These are phyloP conservation scores for Aspergillus bertholletiae DNA, from an alignment of 495 filamentous ascomycete genomes.

Conservation along the genomic window DNA sequence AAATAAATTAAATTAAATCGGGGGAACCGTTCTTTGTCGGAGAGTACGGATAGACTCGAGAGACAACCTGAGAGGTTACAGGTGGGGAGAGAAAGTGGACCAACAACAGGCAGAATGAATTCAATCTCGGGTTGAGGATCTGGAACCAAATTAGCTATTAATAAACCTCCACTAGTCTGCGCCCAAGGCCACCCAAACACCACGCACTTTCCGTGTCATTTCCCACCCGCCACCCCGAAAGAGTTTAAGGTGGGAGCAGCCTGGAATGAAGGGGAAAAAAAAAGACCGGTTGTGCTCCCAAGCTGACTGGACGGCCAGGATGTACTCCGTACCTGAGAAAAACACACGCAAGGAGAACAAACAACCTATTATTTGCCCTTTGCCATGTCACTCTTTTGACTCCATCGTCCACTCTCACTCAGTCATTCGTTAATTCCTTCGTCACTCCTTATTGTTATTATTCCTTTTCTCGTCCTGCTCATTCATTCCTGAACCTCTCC, in stretches of 20 bases:
- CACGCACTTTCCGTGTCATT: not conserved
- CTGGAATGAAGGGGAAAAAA: too few species aligned
- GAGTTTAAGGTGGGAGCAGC: too few species aligned
- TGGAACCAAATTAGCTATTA: not conserved
- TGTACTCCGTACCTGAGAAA: not conserved
- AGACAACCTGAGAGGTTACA: not conserved
- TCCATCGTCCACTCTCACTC: constrained; percentile 23
- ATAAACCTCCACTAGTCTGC: not conserved
- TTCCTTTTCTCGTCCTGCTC: not conserved
- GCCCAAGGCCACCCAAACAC: not conserved
- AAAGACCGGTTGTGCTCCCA: too few species aligned
- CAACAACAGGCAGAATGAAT: not conserved
- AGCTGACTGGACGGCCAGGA: too few species aligned
- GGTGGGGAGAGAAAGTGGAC: not conserved
- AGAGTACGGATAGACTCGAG: too few species aligned
- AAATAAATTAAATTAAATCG: not conserved
- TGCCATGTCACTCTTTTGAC: constrained; percentile 29
- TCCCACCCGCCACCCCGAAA: not conserved
- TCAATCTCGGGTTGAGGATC: not conserved
- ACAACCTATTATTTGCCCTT: constrained; percentile 11
- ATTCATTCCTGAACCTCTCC: constrained; percentile 1
- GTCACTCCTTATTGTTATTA: not conserved
- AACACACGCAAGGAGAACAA: not conserved
- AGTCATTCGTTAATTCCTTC: constrained; percentile 40
- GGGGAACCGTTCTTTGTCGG: not conserved